Conservation (phyloP, 2,329 filamentous ascomycete species). For the Botryotinia globosa region DNA sequence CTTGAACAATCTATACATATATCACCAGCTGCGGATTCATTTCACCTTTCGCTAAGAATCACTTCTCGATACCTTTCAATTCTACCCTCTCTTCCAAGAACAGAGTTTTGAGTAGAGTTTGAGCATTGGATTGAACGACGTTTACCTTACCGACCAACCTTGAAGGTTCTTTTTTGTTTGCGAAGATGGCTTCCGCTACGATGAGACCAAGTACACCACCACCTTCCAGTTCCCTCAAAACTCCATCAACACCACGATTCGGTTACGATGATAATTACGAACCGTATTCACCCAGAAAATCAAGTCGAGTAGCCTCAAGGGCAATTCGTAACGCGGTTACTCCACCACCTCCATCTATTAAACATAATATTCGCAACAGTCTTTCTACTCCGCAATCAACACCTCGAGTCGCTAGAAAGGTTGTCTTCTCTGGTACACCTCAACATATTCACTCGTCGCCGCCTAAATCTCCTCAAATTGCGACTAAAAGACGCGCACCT, state of each 20-base stretch:
- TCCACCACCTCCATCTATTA: conserved; percentile 47
- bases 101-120: not conserved
- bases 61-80: not conserved
- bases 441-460: conserved; percentile 23
- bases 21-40: not conserved
- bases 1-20: not conserved
- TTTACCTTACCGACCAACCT: not conserved
- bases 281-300: conserved; percentile 70
- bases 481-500: conserved; percentile 30
- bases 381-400: conserved; percentile 28
- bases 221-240: conserved; percentile 55
- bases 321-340: conserved; percentile 50
- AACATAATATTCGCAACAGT: conserved; percentile 40
- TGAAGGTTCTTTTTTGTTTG: conserved; percentile 14
- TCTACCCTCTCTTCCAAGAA: not conserved
- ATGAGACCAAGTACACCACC: conserved; percentile 55
- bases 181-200: conserved; percentile 35
- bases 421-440: conserved; percentile 27
- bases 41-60: not conserved
- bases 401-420: conserved; percentile 25
- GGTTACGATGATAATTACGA: conserved; percentile 68
- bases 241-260: conserved; percentile 66
- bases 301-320: conserved; percentile 60
- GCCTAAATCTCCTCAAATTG: conserved; percentile 34
- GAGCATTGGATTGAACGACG: not conserved